These are phyloP conservation scores for Talaromyces sp. DNA, from an alignment of 2,329 filamentous ascomycete genomes.

Conservation along the genomic window DNA sequence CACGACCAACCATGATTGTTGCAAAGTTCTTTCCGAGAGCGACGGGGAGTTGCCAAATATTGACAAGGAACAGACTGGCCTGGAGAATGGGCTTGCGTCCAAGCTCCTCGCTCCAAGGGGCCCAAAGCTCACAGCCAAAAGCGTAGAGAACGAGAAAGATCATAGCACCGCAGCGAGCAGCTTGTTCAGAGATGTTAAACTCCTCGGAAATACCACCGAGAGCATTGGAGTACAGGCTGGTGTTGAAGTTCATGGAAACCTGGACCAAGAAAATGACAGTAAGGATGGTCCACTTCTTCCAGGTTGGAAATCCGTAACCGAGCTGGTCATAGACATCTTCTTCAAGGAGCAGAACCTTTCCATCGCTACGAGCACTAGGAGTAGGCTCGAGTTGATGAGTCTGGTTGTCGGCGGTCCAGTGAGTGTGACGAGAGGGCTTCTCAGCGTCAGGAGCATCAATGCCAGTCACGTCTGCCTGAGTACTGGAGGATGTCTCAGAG, in stretches of 20 bases:
- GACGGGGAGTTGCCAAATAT: conserved; percentile 71
- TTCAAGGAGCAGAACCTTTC: conserved; percentile 43
- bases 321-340: conserved; percentile 65
- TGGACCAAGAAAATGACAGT: conserved; percentile 71
- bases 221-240: conserved; percentile 69
- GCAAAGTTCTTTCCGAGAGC: conserved; percentile 71
- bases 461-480: conserved; percentile 26
- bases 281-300: conserved; percentile 71
- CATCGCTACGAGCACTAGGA: conserved; percentile 17
- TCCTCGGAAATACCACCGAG: conserved; percentile 63
- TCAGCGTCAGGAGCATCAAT: conserved; percentile 4
- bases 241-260: conserved; percentile 77
- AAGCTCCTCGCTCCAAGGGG: conserved; percentile 80
- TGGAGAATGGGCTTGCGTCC: conserved; percentile 75
- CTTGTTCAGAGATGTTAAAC: conserved; percentile 65
- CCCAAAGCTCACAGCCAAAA: conserved; percentile 85
- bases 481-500: conserved; percentile 34
- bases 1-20: conserved; percentile 66
- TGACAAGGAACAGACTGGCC: conserved; percentile 69
- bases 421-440: conserved; percentile 22
- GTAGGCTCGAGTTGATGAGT: conserved; percentile 27
- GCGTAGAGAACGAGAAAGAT: conserved; percentile 77
- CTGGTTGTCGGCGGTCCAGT: conserved; percentile 21
- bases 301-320: conserved; percentile 58
- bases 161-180: conserved; percentile 69